A percentile compares a stretch with the other conserved stretches of the same genome.
These are phyloP conservation scores for Pichia kudriavzevii DNA, from an alignment of 1,139 yeast genomes.

Conservation along the genomic window DNA sequence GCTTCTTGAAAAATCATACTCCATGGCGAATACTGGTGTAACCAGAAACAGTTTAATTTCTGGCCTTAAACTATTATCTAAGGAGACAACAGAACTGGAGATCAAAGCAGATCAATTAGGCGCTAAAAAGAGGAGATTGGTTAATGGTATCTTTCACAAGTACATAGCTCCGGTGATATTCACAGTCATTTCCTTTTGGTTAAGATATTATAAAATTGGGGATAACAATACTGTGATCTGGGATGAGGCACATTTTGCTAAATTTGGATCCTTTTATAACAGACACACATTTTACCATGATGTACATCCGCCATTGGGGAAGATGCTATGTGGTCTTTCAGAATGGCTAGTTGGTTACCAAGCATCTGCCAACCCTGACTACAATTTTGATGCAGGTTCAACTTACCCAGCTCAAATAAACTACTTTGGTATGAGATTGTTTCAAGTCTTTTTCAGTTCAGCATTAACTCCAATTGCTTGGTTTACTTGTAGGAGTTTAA, in stretches of 20 bases:
- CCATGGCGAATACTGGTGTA: neutral
- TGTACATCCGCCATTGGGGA: constrained; percentile 76
- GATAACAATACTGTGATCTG: constrained; percentile 66
- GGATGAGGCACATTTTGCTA: constrained; percentile 93
- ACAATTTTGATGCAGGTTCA: constrained; percentile 56
- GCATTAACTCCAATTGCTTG: constrained; percentile 60
- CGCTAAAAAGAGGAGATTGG: no score
- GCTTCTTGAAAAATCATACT: neutral
- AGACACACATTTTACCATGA: constrained; percentile 65
- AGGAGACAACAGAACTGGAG: no score
- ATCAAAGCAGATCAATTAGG: no score
- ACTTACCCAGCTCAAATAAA: constrained; percentile 49
- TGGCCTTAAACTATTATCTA: no score
- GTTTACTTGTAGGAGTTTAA: constrained; percentile 46
- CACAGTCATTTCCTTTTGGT: constrained; percentile 46
- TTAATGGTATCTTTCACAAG: constrained; percentile 2
- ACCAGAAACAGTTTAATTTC: neutral
- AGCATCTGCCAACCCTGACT: constrained; percentile 35
- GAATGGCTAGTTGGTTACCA: constrained; percentile 64
- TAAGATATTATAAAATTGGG: constrained; percentile 64
- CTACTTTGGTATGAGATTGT: constrained; percentile 53
- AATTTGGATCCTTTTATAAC: constrained; percentile 43
- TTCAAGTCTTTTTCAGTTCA: constrained; percentile 59
- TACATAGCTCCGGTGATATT: constrained; percentile 44
- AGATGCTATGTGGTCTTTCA: constrained; percentile 58